Evolutionary conservation across 2,329 filamentous ascomycete species (phyloP), one percentile per base, ranked within the genome.

Genomic region (Sporothrix euskadiensis): DNA sequence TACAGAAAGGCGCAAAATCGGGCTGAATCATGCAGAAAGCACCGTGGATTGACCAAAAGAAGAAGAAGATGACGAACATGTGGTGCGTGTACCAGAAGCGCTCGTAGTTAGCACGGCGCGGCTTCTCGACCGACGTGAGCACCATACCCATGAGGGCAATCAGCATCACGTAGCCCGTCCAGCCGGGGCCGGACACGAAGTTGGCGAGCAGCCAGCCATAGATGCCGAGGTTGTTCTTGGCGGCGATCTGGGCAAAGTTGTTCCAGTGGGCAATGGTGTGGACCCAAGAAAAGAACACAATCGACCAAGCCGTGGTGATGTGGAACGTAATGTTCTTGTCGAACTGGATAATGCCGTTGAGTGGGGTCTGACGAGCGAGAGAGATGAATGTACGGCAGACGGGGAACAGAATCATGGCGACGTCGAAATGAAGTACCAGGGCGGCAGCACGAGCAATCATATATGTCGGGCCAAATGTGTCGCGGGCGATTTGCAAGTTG

Each of bases 41-140:
- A 74, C 93, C 93, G 82, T 97, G 93, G 78, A 95, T 88, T n/a
- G 92, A 90, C 92, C 93, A 96, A 86, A 96, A 94, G 77, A 95
- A 85, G 84, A 96, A 96, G 87, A 96, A 96, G 76, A 95, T 79
- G 82, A 95, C 89, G 81, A 96, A 96, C 81, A 96, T 88, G 83
- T 96, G 93, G 82, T 97, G 93, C 1, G 91, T 93, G 81, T 94
- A 94, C 93, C 93, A 97, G 85, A 96, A 97, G 35, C 92, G 91
- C 81, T 95, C 93, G 81, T 93, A 95, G 83, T 96, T 94, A 75
- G 91, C 91, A 71, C 92, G 89, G 69, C 92, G 88, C 10, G 90
- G 89, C 84, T 92, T 93, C 83, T 95, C 92, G 16, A 92, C 84
- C 9, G 92, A 93, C 0, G 93, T 96, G 35, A 90, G 79, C 3